Percentiles rank a stretch among this genome's conserved stretches.
phyloP scores from a whole-genome alignment of 495 filamentous ascomycete species.

The Penicillium longicatenatum region DNA sequence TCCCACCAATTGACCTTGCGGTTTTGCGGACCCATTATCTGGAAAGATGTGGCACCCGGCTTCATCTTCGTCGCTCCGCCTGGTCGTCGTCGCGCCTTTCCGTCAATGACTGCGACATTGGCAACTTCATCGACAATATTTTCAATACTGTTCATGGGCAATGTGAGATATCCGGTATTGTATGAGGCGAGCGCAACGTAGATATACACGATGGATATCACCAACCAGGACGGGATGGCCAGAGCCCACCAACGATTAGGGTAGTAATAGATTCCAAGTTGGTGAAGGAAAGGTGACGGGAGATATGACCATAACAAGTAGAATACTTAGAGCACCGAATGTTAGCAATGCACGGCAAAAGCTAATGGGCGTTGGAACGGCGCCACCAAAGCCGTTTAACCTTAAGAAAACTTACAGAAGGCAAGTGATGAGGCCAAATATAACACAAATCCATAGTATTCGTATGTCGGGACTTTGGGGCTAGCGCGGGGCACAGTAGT shows the following conservation, averaged over 20 bases:
- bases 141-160: constrained; percentile 78
- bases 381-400: background rate
- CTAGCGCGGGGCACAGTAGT: constrained; percentile 82
- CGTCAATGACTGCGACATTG: constrained; percentile 80
- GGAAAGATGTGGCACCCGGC: constrained; percentile 48
- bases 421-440: constrained; percentile 80
- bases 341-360: constrained; percentile 1
- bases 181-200: constrained; percentile 92
- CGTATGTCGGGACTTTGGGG: constrained; percentile 94
- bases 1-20: constrained; percentile 66
- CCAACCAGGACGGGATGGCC: constrained; percentile 85
- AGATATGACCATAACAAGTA: constrained; percentile 96
- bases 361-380: background rate
- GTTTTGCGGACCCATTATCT: constrained; percentile 51
- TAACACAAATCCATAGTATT: constrained; percentile 98
- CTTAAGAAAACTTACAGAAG: constrained; percentile 56
- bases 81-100: constrained; percentile 59
- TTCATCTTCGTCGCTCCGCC: constrained; percentile 48
- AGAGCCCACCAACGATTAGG: constrained; percentile 97
- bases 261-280: constrained; percentile 94
- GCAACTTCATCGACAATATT: constrained; percentile 91
- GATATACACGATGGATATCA: constrained; percentile 87
- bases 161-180: constrained; percentile 85
- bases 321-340: constrained; percentile 52
- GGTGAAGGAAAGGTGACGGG: constrained; percentile 87